Evolutionary conservation across 192 early-diverging fungal species (phyloP).

Genomic region (Backusella mclennaniae): DNA sequence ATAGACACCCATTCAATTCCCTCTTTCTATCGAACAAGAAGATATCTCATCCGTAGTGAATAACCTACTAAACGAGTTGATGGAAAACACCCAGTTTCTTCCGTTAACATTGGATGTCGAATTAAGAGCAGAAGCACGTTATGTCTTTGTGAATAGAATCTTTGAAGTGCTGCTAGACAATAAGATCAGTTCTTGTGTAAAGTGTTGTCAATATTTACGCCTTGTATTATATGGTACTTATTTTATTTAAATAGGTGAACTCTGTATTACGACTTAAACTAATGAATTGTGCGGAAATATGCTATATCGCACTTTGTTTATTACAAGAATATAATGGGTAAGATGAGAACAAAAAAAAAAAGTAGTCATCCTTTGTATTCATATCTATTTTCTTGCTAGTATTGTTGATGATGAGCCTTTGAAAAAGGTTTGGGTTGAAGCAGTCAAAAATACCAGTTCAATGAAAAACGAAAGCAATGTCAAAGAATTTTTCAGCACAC

Average conservation of each 20-base stretch:
- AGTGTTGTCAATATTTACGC: not conserved
- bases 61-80: not conserved
- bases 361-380: not conserved
- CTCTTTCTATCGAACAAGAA: not conserved
- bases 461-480: not conserved
- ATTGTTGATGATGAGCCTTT: not conserved
- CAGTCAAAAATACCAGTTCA: not conserved
- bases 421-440: not conserved
- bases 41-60: not conserved
- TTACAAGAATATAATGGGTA: not conserved
- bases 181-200: not conserved
- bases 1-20: not conserved
- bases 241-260: not conserved
- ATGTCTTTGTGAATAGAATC: constrained; percentile 5
- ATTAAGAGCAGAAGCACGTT: not conserved
- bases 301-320: not conserved
- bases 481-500: not conserved
- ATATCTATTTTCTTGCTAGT: not conserved
- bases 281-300: not conserved
- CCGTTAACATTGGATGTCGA: not conserved
- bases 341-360: not conserved
- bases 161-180: not conserved
- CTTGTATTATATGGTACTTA: not conserved
- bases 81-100: not conserved
- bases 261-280: not conserved